Percentiles rank a stretch among this genome's conserved stretches.
phyloP scores from a whole-genome alignment of 2,329 filamentous ascomycete species.

The Penicillium sp. region DNA sequence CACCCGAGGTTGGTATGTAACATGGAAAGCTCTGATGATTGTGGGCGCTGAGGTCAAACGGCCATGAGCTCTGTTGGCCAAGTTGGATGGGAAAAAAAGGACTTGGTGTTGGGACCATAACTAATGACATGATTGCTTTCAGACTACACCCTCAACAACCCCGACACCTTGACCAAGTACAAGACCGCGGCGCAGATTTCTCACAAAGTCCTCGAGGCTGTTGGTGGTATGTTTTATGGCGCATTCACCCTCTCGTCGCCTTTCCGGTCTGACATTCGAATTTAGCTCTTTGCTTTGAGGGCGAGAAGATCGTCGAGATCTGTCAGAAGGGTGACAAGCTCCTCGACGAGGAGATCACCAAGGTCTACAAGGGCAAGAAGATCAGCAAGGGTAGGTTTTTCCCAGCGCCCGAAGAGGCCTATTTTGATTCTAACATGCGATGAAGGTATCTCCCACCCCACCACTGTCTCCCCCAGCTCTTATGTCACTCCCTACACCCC shows the following conservation, averaged over 20 bases:
- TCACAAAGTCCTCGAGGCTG: conserved; percentile 89
- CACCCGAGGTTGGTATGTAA: conserved; percentile 46
- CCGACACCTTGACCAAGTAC: conserved; percentile 97
- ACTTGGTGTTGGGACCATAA: conserved; percentile 12
- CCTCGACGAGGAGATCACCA: conserved; percentile 86
- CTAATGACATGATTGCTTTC: conserved; percentile 16
- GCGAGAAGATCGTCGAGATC: conserved; percentile 88
- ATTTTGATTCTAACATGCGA: conserved; percentile 15
- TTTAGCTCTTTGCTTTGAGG: conserved; percentile 70
- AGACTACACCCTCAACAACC: conserved; percentile 91
- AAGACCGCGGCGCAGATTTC: conserved; percentile 95
- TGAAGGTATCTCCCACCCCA: conserved; percentile 85
- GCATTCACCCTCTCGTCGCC: conserved; percentile 3
- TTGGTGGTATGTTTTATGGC: conserved; percentile 56
- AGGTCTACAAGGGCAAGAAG: conserved; percentile 99
- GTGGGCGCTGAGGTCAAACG: conserved; percentile 28
- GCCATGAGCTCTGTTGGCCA: conserved; percentile 26
- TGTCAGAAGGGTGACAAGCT: conserved; percentile 96
- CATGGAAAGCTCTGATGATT: conserved; percentile 36
- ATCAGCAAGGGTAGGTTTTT: conserved; percentile 74
- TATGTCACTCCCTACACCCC: conserved; percentile 98
- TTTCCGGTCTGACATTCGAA: conserved; percentile 22
- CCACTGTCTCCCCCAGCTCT: conserved; percentile 89
- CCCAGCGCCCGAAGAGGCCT: background rate
- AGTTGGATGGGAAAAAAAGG: background rate